Base-by-base conservation (phyloP, 805 yeast genomes). In the Candida mattraensis region DNA sequence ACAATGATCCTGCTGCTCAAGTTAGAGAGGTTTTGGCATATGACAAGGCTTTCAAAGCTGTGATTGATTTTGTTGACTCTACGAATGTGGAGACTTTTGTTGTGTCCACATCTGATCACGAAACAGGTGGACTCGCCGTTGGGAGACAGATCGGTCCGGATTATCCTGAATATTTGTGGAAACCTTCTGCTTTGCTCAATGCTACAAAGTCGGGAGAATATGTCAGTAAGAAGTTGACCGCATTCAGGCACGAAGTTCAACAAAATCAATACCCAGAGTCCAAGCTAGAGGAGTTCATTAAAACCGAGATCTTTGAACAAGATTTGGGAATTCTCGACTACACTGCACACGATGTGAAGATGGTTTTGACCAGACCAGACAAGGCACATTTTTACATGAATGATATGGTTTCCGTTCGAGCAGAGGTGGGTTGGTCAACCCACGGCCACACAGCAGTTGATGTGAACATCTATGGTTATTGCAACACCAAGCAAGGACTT, bases 391-490 rank as follows among this genome's bases (percentile, higher is more conserved):
- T 78, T 42, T 63, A 69, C 24, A 60, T 87, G 38, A 83, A 85
- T 53, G 70, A 79, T 37, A 74, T 89, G 74, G 74, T 87, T 8
- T 83, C 95, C 1, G 53, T 63, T n/a, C 76, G 95, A 45, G 87
- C 97, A 0, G 84, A 84, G 60, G 77, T 87, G 12, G 97, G 96
- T n/a, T 89, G 96, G 96, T 72, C 95, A 7, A 89, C 97, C 0
- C 95, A 87, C 53, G 98, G 97, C 19, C 98, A 89, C 60, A 81
- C 95, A 14, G 96, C 96, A 0, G 96, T 89, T 11, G 98, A 89
- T 61, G 96, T 89, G 23, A 89, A 91, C 54, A 84, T 91, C 31
- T 89, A 89, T 57, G 96, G 83, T 0, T 74, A 81, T 56, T 73
- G 88, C 20, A 82, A 82, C 50, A 76, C 72, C 17, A 65, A 68